Evolutionary conservation across 768 basidiomycete species (phyloP).

Genomic region (Hebeloma cylindrosporum): DNA sequence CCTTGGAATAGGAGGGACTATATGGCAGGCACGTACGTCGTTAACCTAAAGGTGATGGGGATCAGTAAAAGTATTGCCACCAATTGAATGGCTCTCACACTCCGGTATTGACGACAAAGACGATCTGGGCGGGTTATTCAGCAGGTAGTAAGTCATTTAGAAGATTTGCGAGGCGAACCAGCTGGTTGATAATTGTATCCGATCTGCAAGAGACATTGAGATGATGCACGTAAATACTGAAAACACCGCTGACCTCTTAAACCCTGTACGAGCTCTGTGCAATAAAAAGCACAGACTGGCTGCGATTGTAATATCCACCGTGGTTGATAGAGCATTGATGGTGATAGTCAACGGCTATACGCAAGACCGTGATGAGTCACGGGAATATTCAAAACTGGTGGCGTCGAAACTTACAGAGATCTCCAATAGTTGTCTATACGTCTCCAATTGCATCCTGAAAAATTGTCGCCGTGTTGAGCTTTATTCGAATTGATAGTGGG

Average conservation of each 20-base stretch:
- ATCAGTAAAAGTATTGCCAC: slow-evolving; percentile 6
- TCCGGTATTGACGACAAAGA: slow-evolving; percentile 57
- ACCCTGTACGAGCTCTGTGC: slow-evolving; percentile 50
- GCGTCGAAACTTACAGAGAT: slow-evolving; percentile 32
- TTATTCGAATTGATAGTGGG: not conserved
- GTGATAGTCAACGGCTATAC: slow-evolving; percentile 47
- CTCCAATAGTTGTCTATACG: slow-evolving; percentile 33
- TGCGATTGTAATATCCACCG: slow-evolving; percentile 51
- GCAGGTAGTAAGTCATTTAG: not conserved
- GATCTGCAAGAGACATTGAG: slow-evolving; percentile 27
- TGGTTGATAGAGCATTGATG: slow-evolving; percentile 50
- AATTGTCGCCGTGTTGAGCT: not conserved
- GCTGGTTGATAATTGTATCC: slow-evolving; percentile 50
- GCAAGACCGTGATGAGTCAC: not conserved
- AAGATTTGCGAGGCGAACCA: no score
- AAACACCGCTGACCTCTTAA: slow-evolving; percentile 37
- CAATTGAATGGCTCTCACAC: slow-evolving; percentile 30
- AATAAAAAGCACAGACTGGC: slow-evolving; percentile 45
- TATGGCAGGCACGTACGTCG: slow-evolving; percentile 28
- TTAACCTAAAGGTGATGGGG: slow-evolving; percentile 27
- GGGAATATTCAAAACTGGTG: not conserved
- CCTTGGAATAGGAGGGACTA: not conserved
- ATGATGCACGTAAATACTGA: not conserved
- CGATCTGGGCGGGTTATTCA: slow-evolving; percentile 29
- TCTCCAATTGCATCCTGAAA: slow-evolving; percentile 37